Conservation (phyloP, 306 rosid genomes). For the Datisca glomerata region DNA sequence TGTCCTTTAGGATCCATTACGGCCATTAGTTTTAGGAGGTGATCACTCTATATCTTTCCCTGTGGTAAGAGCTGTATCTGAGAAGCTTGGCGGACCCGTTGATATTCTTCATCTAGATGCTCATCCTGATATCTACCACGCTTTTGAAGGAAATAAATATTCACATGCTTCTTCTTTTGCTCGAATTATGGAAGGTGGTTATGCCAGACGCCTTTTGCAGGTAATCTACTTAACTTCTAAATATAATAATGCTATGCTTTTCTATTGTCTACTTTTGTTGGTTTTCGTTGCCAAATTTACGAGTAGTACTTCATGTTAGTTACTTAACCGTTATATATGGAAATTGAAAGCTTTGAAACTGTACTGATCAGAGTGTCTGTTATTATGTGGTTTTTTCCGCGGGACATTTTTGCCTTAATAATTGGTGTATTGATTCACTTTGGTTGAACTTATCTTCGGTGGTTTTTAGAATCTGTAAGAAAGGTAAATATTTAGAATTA, state of each 20-base stretch:
- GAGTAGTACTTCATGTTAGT: not conserved
- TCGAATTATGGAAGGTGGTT: slow-evolving; percentile 92
- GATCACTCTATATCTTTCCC: slow-evolving; percentile 96
- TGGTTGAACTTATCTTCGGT: too few species aligned
- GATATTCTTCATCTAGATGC: slow-evolving; percentile 98
- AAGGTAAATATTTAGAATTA: too few species aligned
- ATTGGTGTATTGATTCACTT: too few species aligned
- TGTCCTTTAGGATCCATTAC: slow-evolving; percentile 54
- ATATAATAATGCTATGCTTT: not conserved
- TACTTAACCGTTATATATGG: too few species aligned
- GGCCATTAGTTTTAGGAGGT: slow-evolving; percentile 92
- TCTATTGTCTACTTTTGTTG: not conserved
- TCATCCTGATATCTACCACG: slow-evolving; percentile 78
- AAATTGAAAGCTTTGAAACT: too few species aligned
- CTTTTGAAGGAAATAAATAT: slow-evolving; percentile 76
- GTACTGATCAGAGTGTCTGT: too few species aligned
- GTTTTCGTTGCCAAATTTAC: too few species aligned
- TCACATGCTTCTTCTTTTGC: slow-evolving; percentile 98
- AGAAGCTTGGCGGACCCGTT: slow-evolving; percentile 89
- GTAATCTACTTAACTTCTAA: slow-evolving; percentile 24
- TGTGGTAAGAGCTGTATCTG: slow-evolving; percentile 76
- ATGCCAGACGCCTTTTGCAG: slow-evolving; percentile 91
- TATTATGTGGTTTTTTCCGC: too few species aligned
- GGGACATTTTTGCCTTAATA: too few species aligned
- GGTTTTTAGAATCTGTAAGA: too few species aligned